Conservation (phyloP, 768 basidiomycete genomes). For the Termitomyces sp. region DNA sequence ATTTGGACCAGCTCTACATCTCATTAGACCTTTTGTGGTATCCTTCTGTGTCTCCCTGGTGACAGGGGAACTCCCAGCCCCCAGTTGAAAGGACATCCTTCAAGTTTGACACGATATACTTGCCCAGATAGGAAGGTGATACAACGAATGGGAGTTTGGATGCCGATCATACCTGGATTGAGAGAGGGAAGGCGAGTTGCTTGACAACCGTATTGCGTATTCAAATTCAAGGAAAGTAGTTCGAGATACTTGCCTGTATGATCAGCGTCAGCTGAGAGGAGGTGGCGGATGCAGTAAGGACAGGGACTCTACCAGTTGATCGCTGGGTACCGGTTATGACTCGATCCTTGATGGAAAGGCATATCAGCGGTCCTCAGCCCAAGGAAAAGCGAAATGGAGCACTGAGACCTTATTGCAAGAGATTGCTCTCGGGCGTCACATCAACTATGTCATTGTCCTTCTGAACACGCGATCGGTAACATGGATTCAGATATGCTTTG, state of each 20-base stretch:
- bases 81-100: no score
- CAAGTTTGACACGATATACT: not conserved
- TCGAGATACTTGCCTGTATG: not conserved
- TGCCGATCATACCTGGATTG: not conserved
- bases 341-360: not conserved
- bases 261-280: not conserved
- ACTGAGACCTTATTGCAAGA: not conserved
- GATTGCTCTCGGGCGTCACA: not conserved
- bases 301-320: not conserved
- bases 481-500: not conserved
- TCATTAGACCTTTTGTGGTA: not conserved
- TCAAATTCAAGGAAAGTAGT: not conserved
- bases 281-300: not conserved
- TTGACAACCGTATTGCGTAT: not conserved
- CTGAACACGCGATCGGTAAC: not conserved
- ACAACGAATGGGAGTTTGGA: not conserved
- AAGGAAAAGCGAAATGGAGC: not conserved
- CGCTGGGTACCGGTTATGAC: not conserved
- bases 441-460: not conserved
- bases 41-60: not conserved
- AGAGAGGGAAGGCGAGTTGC: not conserved
- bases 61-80: no score
- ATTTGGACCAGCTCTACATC: not conserved
- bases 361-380: not conserved
- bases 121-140: not conserved